Percentiles rank a stretch among this genome's conserved stretches.
phyloP scores from a whole-genome alignment of 371 early-diverging fungal species.

The Entomophthora muscae region DNA sequence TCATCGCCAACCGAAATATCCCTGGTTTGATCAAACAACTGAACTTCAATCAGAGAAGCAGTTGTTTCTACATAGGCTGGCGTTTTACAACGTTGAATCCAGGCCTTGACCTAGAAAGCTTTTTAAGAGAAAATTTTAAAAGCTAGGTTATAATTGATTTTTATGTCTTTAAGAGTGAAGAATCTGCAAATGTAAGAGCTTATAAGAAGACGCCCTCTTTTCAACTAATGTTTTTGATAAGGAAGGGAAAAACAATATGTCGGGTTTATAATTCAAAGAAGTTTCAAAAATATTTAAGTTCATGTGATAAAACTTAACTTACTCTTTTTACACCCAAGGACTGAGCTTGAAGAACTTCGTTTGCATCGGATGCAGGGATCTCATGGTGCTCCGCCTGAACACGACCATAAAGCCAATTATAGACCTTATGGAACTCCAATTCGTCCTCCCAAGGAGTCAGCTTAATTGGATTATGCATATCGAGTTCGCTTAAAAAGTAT shows the following conservation, averaged over 20 bases:
- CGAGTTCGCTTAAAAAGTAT: too few species aligned
- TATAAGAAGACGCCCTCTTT: too few species aligned
- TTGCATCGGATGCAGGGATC: background rate
- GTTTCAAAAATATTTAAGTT: too few species aligned
- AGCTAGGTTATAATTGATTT: too few species aligned
- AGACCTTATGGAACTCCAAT: background rate
- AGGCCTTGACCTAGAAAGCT: background rate
- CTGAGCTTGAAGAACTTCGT: background rate
- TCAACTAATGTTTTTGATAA: too few species aligned
- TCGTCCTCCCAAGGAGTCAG: background rate
- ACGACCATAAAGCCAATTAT: background rate
- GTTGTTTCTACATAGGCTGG: background rate
- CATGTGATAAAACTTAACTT: too few species aligned
- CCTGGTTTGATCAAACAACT: background rate
- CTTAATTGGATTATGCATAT: too few species aligned
- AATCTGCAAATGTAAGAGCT: too few species aligned
- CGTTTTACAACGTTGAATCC: background rate
- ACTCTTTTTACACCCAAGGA: background rate
- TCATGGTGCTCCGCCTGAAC: background rate
- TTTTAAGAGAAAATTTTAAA: too few species aligned
- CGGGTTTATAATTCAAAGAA: too few species aligned
- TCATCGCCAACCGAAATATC: background rate
- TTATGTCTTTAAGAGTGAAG: too few species aligned
- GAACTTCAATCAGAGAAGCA: background rate
- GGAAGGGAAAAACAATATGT: too few species aligned